These are phyloP conservation scores for Aureobasidium mangrovei DNA, from an alignment of 2,329 filamentous ascomycete species.

Conservation along the genomic window DNA sequence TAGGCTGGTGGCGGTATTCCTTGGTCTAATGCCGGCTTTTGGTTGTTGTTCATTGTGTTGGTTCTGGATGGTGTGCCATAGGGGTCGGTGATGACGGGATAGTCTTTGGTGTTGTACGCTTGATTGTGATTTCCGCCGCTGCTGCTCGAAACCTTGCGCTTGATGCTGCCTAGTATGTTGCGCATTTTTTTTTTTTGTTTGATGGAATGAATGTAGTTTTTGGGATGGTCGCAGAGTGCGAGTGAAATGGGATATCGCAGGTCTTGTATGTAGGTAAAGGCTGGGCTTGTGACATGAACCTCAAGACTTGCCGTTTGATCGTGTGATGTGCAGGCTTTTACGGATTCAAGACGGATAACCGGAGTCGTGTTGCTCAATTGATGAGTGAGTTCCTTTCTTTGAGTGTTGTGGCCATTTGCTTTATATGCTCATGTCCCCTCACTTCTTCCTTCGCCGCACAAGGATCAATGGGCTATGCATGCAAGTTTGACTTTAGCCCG, in stretches of 20 bases:
- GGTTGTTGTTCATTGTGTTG: neutral
- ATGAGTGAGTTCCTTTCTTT: no score
- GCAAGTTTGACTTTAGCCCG: no score
- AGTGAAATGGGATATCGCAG: neutral
- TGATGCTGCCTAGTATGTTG: slow-evolving; percentile 7
- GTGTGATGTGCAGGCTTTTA: neutral
- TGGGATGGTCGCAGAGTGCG: neutral
- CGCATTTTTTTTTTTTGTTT: slow-evolving; percentile 1
- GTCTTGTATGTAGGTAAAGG: neutral
- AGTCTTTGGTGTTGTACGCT: neutral
- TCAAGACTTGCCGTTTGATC: neutral
- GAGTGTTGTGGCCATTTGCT: no score
- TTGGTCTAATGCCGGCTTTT: neutral
- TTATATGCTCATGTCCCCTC: no score
- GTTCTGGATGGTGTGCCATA: slow-evolving; percentile 4
- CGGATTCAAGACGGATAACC: no score
- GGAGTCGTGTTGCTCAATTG: no score
- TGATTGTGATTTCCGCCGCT: neutral
- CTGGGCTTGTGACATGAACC: neutral
- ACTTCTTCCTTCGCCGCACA: no score
- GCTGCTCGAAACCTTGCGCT: slow-evolving; percentile 8
- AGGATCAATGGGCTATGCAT: no score
- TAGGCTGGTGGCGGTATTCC: slow-evolving; percentile 29
- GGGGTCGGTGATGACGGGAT: slow-evolving; percentile 1
- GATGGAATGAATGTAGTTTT: neutral